A percentile compares a stretch with the other conserved stretches of the same genome.
Evolutionary conservation across 306 rosid species (phyloP).

Genomic region (Trichosanthes cucumerina): DNA sequence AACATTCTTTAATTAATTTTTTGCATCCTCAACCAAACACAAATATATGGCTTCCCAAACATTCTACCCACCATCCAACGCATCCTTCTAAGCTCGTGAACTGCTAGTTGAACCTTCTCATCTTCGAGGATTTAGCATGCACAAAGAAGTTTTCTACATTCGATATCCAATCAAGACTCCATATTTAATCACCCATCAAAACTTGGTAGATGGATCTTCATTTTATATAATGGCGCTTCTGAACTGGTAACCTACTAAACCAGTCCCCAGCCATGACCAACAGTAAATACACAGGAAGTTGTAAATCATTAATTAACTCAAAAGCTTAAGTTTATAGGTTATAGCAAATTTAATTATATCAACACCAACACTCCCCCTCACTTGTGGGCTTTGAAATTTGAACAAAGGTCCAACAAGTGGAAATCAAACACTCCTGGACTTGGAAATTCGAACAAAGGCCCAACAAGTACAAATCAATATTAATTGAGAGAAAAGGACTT

Average conservation of each 20-base stretch:
- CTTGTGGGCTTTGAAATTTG: too few species aligned
- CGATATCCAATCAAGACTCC: background rate
- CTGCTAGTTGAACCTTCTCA: background rate
- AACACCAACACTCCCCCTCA: too few species aligned
- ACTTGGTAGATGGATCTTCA: background rate
- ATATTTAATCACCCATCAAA: background rate
- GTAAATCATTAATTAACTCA: too few species aligned
- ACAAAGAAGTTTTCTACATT: background rate
- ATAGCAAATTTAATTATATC: too few species aligned
- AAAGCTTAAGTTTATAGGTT: too few species aligned
- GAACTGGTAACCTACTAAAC: background rate
- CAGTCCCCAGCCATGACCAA: background rate
- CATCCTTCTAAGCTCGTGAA: background rate
- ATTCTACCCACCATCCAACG: background rate
- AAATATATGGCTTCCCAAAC: background rate
- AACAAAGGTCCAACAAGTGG: too few species aligned
- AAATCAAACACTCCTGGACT: too few species aligned
- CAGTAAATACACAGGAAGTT: constrained; percentile 1
- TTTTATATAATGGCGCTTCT: background rate
- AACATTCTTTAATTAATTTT: background rate
- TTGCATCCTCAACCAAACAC: background rate
- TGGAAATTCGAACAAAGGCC: too few species aligned
- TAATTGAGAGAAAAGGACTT: too few species aligned
- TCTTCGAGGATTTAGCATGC: background rate
- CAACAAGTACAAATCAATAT: too few species aligned